Base-by-base conservation (phyloP, 805 yeast genomes). In the Lipomyces orientalis region DNA sequence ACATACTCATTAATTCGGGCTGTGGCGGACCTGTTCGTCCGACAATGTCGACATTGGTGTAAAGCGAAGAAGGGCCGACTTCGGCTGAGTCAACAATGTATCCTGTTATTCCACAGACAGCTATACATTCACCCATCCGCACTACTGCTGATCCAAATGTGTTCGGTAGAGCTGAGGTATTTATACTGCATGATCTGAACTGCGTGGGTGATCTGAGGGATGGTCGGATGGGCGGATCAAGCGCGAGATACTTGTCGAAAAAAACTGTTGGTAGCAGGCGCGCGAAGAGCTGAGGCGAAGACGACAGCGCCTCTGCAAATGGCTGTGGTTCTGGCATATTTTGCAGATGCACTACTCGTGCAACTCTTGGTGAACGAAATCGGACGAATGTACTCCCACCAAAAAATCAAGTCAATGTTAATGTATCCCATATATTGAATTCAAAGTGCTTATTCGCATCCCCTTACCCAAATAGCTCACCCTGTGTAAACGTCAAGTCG, bases 1-100 rank as follows among this genome's bases (percentile, higher is more conserved):
- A 86, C 19, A 89, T 74, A 29, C 84, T 85, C 87, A 90, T 90
- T 75, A 91, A 96, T 78, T 91, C 97, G 73, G 88, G 90, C 0
- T 92, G 86, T 35, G 97, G 96, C 0, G 93, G 91, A 19, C 95
- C 94, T 34, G 77, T 76, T 65, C 91, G 80, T 25, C 97, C 97
- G 16, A 43, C 64, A 54, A 65, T 37, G 39, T 68, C 70, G 33
- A 63, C 61, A 57, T 66, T 68, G n/a, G 68, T 60, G 49, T 49
- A 66, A 14, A 68, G 55, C 14, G 33, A 31, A 8, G 65, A n/a
- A 7, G 54, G 49, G 14, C 39, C 66, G 12, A 37, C 60, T 16
- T 43, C 58, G 4, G 61, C 4, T 5, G 56, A 58, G 55, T 46
- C 62, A 29, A 64, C 19, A 1, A 61, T 37, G 25, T 56, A 66